Evolutionary conservation across 352 stramenopile genomes (phyloP).

Genomic region (Stephanocyclus meneghinianus): DNA sequence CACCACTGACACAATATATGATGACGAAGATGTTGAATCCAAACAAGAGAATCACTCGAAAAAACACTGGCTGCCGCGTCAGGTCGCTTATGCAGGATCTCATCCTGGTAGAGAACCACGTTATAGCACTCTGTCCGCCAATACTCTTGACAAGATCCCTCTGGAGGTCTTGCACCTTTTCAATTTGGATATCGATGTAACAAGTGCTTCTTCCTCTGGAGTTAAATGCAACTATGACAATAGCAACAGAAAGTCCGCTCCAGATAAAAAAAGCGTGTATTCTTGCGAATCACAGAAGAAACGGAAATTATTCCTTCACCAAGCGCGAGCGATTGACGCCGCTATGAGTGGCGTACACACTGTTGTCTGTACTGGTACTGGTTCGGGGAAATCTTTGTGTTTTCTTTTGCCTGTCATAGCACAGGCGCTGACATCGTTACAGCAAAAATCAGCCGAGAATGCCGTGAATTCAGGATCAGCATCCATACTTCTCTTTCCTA

Average conservation of each 20-base stretch:
- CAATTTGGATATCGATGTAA: constrained; percentile 28
- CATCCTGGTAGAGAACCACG: constrained; percentile 49
- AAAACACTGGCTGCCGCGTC: constrained; percentile 60
- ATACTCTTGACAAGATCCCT: constrained; percentile 48
- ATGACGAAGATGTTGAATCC: background rate
- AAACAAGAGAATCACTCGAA: constrained; percentile 17
- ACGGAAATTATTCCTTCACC: constrained; percentile 89
- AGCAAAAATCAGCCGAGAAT: constrained; percentile 18
- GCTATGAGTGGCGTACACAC: constrained; percentile 88
- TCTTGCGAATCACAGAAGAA: background rate
- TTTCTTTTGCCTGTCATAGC: constrained; percentile 93
- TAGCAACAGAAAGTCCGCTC: background rate
- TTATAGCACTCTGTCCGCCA: constrained; percentile 46
- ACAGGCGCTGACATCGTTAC: constrained; percentile 66
- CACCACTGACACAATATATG: background rate
- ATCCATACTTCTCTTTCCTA: constrained; percentile 95
- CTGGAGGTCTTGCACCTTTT: constrained; percentile 44
- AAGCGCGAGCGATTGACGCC: constrained; percentile 87
- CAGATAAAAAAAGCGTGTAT: background rate
- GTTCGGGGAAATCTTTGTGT: constrained; percentile 94
- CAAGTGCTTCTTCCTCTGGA: background rate
- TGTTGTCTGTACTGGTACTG: constrained; percentile 93
- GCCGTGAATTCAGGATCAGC: constrained; percentile 64
- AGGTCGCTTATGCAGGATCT: constrained; percentile 69
- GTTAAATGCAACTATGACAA: background rate